Evolutionary conservation across 2,329 filamentous ascomycete species (phyloP).

Genomic region (Metarhizium brunneum): DNA sequence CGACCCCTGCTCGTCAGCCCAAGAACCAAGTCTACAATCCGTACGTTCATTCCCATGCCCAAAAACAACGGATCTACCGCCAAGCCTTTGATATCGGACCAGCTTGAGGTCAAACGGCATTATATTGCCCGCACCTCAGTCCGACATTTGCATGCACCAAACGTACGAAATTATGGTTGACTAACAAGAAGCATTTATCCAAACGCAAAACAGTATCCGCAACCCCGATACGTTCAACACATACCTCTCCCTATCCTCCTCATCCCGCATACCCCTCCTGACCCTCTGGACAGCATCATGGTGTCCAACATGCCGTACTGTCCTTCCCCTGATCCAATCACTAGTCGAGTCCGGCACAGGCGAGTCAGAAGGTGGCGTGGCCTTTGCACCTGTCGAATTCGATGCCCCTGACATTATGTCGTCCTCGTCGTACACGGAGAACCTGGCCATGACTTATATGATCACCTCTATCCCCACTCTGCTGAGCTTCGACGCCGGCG

Average conservation of each 20-base stretch:
- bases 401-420: conserved; percentile 48
- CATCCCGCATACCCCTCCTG: conserved; percentile 44
- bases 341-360: conserved; percentile 43
- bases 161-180: background rate
- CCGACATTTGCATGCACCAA: background rate
- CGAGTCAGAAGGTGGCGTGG: conserved; percentile 46
- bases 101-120: too few species aligned
- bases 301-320: conserved; percentile 43
- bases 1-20: conserved; percentile 4
- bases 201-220: conserved; percentile 36
- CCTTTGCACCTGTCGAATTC: conserved; percentile 44
- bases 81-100: too few species aligned
- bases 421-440: conserved; percentile 15
- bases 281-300: conserved; percentile 53
- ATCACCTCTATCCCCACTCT: conserved; percentile 49
- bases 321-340: conserved; percentile 38
- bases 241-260: conserved; percentile 45
- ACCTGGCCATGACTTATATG: conserved; percentile 45
- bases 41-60: conserved; percentile 4
- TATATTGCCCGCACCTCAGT: too few species aligned
- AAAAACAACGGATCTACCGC: background rate
- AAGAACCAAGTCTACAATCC: conserved; percentile 14
- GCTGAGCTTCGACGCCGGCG: conserved; percentile 46
- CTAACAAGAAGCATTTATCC: background rate
- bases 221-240: conserved; percentile 44